Evolutionary conservation across 192 early-diverging fungal species (phyloP).

Genomic region (Cladochytrium replicatum): DNA sequence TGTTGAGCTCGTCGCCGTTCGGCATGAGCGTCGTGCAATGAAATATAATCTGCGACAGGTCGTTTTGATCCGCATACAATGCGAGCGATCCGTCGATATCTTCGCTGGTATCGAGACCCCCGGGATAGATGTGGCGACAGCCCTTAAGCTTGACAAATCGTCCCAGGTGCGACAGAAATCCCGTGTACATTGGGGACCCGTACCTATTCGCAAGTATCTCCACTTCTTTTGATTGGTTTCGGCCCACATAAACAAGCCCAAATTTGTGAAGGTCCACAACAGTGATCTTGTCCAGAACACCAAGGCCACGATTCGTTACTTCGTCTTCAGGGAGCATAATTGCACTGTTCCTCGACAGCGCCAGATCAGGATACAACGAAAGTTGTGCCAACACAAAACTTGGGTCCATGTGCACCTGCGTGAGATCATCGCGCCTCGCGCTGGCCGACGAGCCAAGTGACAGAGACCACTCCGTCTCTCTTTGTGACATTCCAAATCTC

Average conservation of each 20-base stretch:
- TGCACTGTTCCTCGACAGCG: slow-evolving; percentile 40
- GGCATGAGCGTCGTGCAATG: slow-evolving; percentile 96
- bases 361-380: slow-evolving; percentile 60
- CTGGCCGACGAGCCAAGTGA: no score
- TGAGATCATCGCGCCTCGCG: no score
- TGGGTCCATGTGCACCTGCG: no score
- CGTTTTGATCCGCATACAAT: slow-evolving; percentile 52
- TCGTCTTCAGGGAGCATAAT: slow-evolving; percentile 66
- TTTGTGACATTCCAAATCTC: no score
- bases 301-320: slow-evolving; percentile 60
- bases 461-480: no score
- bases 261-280: slow-evolving; percentile 94
- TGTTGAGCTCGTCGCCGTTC: slow-evolving; percentile 67
- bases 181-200: slow-evolving; percentile 79
- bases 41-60: slow-evolving; percentile 81
- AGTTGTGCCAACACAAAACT: slow-evolving; percentile 56
- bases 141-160: slow-evolving; percentile 55
- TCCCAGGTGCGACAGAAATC: slow-evolving; percentile 77
- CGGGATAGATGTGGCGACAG: slow-evolving; percentile 66
- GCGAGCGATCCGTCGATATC: slow-evolving; percentile 79
- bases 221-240: slow-evolving; percentile 68
- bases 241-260: slow-evolving; percentile 85
- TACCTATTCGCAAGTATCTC: slow-evolving; percentile 80
- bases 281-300: slow-evolving; percentile 75
- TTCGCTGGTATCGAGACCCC: slow-evolving; percentile 78